Percentiles rank a stretch among this genome's conserved stretches.
Evolutionary conservation across 73 alveolate genomes (phyloP).

Genomic region (Tetrahymena elliotti): DNA sequence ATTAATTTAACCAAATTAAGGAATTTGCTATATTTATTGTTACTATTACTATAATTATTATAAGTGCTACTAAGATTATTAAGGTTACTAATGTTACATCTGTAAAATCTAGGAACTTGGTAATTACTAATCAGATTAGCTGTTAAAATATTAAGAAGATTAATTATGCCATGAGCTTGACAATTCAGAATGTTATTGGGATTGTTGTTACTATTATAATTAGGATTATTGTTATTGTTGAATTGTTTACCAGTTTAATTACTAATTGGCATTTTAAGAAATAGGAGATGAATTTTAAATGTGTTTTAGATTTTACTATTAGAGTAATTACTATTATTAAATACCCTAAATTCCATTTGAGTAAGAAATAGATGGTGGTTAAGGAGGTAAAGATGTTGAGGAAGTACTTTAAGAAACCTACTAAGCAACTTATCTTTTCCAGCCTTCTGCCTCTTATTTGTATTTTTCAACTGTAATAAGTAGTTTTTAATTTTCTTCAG

Average conservation of each 20-base stretch:
- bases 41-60: background rate
- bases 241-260: background rate
- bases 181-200: background rate
- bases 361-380: background rate
- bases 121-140: background rate
- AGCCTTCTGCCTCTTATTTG: background rate
- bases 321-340: background rate
- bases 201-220: background rate
- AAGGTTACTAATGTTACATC: background rate
- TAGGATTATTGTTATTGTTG: background rate
- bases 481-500: background rate
- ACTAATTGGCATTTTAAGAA: background rate
- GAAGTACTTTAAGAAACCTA: background rate
- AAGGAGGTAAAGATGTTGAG: background rate
- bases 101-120: background rate
- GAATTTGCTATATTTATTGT: background rate
- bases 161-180: background rate
- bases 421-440: background rate
- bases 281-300: background rate
- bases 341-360: background rate
- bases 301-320: background rate
- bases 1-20: background rate
- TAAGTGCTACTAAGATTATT: background rate
- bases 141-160: background rate
- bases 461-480: background rate